Base-by-base conservation (phyloP, 2,329 filamentous ascomycete genomes). In the Dichotomopilus funicola region DNA sequence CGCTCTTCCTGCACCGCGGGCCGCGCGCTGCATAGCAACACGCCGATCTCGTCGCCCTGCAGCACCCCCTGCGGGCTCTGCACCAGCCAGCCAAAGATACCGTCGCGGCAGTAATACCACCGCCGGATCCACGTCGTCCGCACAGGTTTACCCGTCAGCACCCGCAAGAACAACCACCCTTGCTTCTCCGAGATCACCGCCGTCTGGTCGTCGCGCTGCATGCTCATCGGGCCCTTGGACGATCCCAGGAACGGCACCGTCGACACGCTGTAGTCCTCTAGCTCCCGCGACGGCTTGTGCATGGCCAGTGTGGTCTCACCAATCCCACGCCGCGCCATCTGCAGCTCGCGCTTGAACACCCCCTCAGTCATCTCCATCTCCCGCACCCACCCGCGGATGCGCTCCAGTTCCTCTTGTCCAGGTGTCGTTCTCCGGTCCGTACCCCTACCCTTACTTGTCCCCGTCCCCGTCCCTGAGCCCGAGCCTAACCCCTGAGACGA, bases 91-190 rank as follows among this genome's bases (percentile, higher is more conserved):
- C 94, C 94, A 70, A 99, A 97, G 56, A 97, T 94, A 41, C 94
- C 92, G 66, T 95, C 87, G 61, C 92, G 91, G 63, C 96, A 87
- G 69, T 96, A 97, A 67, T 94, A 96, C 94, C 94, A 99, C 52
- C 92, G 81, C 57, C 90, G 82, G 33, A 90, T 81, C 94, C 94
- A 99, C 42, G 83, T 81, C n/a, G 91, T 90, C 59, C 92, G 80
- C 11, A 91, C 88, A 0, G 92, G 92, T 70, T 96, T 97, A 38
- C 91, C 91, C 1, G 88, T 85, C 6, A 91, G 75, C 1, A 86
- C 88, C 51, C 90, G 81, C 63, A 96, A 70, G 69, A 91, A 95
- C 2, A 99, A 74, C 94, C 94, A 99, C 3, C 92, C 91, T 70
- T 97, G 94, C 70, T 96, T 97, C 71, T 96, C 91, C 6, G 75